Evolutionary conservation across 106 monocot genomes (phyloP), one percentile per base, ranked within the genome.

Genomic region (Iris macrosiphon): DNA sequence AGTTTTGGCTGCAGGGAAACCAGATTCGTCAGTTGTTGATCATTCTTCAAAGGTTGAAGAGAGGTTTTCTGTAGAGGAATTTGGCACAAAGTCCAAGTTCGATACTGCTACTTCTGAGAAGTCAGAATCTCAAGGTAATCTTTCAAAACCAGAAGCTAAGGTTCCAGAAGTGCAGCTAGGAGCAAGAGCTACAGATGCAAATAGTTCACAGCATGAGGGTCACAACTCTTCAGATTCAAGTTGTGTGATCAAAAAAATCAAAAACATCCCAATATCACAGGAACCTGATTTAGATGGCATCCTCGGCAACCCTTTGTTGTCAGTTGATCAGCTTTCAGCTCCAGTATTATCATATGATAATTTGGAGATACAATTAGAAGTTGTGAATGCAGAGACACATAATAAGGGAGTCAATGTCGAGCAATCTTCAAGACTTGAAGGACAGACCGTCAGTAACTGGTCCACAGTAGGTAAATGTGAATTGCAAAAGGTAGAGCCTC

Each of bases 351-450:
- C 58, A 10, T 13, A 15, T 15, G 29, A 59, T 59, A 47, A 31
- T 60, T 54, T 55, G 60, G 65, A 71, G 31, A 46, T 41, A 31
- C 51, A 27, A 19, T 45, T 46, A 61, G 49, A 68, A 40, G 31
- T 17, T 46, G 3, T 47, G 26, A 29, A 24, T 32, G 16, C 49
- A 46, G 52, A 68, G 30, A 41, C 60, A 41, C 24, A 35, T 42
- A 31, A 8, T 30, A 24, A 7, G 16, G 20, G 15, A 14, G 31
- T 16, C 3, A 32, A 17, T 23, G 43, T 29, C 43, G 38, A 12
- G 14, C 39, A 44, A 45, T 29, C 49, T 22, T 30, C 31, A 19
- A 37, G 21, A 7, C 29, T 29, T 4, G 50, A 13, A 29, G n/a
- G n/a, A 15, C 50, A 28, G 4, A 13, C 15, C 15, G 1, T 30